Evolutionary conservation across 2,329 filamentous ascomycete species (phyloP), one percentile per base, ranked within the genome.

Genomic region (Sporothrix pallida): DNA sequence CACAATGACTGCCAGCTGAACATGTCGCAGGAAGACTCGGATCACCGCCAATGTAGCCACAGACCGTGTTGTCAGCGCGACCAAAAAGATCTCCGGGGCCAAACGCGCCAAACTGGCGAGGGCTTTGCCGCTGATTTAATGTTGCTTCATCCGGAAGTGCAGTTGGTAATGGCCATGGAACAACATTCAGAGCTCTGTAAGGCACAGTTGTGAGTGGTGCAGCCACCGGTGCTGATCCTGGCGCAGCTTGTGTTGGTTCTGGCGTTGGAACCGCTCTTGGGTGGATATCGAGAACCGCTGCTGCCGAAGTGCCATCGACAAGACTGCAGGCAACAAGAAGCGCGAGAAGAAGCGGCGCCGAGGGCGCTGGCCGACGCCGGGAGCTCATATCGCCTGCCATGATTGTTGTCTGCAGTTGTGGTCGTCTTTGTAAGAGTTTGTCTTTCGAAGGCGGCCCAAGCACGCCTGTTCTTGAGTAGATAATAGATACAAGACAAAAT

Each of bases 1-100:
- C 88, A 78, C 88, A 90, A 79, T 90, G 87, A 52, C 87, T 89
- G 48, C 87, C 88, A 0, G 84, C 83, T 42, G 83, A 84, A 78
- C 88, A 90, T 52, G 88, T 90, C 54, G 88, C 88, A 2, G 87
- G 86, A 44, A 89, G 80, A 31, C 80, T 80, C 0, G 84, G 79
- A 75, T 89, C 79, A 26, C 87, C 88, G 75, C 84, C 85, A 77
- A 90, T 83, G 79, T 85, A 90, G 58, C 88, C 88, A 77, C 88
- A 90, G 73, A 90, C 78, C 17, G 87, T 89, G 79, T 88, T 88
- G 37, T 79, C 78, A 83, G 63, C 82, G 83, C 31, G 48, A 26
- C 31, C 31, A 5, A 54, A 42, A 1, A 54, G 56, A 3, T 15
- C 13, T 13, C 3, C 62, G 7, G 42, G 42, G 17, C 20, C 42